These are phyloP conservation scores for Ogataea chonburiensis DNA, from an alignment of 805 yeast species.

Conservation along the genomic window DNA sequence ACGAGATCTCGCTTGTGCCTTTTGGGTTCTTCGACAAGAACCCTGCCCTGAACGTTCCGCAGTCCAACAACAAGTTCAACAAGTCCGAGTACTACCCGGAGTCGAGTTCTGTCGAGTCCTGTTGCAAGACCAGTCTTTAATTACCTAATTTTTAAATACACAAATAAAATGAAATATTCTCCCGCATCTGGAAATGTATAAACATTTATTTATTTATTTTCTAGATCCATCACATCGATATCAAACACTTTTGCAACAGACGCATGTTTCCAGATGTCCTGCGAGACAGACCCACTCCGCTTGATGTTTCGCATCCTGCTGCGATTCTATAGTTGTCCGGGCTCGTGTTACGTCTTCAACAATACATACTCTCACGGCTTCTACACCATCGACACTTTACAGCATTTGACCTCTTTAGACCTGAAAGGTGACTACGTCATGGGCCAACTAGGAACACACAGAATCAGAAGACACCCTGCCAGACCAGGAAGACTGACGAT, in stretches of 20 bases:
- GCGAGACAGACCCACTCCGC: conserved; percentile 15
- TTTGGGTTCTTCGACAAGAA: conserved; percentile 72
- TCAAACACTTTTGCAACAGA: conserved; percentile 1
- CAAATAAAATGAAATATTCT: not conserved
- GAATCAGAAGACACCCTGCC: conserved; percentile 16
- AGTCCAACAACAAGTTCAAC: conserved; percentile 65
- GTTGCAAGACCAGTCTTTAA: conserved; percentile 36
- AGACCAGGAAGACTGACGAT: conserved; percentile 3
- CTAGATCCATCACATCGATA: conserved; percentile 2
- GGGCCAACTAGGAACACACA: conserved; percentile 25
- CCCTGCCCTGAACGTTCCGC: conserved; percentile 78
- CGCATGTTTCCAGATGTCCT: conserved; percentile 18
- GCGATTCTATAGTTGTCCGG: conserved; percentile 18
- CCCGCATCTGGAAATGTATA: conserved; percentile 7
- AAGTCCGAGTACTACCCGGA: conserved; percentile 48
- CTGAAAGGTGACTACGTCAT: conserved; percentile 26
- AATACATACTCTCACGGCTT: conserved; percentile 8
- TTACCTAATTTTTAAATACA: not conserved
- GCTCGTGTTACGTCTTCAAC: conserved; percentile 15
- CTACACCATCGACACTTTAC: conserved; percentile 10
- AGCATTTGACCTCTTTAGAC: conserved; percentile 20
- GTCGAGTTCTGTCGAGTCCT: conserved; percentile 24
- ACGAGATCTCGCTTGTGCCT: conserved; percentile 65
- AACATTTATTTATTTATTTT: conserved; percentile 6
- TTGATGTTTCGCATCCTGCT: conserved; percentile 13